Evolutionary conservation across 2,329 filamentous ascomycete genomes (phyloP).

Genomic region (Calycina marina): DNA sequence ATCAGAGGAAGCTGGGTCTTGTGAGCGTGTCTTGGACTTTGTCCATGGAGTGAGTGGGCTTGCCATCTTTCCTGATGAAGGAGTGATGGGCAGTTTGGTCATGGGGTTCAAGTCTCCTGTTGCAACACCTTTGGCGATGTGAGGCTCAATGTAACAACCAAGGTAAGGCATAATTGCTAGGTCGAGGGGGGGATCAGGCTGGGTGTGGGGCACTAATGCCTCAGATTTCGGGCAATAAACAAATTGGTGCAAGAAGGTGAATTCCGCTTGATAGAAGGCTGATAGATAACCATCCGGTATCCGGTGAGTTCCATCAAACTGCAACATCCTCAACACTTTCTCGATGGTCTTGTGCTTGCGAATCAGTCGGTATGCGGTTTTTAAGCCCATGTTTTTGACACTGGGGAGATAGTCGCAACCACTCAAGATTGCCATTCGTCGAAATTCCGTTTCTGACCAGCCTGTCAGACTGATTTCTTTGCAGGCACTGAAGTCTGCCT

Average conservation of each 20-base stretch:
- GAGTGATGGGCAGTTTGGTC: conserved; percentile 48
- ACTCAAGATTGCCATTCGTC: conserved; percentile 90
- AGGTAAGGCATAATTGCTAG: conserved; percentile 67
- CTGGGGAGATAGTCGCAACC: conserved; percentile 91
- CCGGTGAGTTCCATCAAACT: conserved; percentile 75
- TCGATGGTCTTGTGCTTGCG: conserved; percentile 84
- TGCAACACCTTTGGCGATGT: conserved; percentile 61
- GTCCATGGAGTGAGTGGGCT: conserved; percentile 9
- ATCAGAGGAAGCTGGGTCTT: conserved; percentile 25
- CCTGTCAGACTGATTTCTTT: conserved; percentile 79
- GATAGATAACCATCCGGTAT: conserved; percentile 72
- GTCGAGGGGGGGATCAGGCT: conserved; percentile 46
- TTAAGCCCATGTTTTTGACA: conserved; percentile 75
- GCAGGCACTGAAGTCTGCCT: conserved; percentile 76
- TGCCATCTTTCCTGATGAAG: conserved; percentile 13
- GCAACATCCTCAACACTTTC: conserved; percentile 63
- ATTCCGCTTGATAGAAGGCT: conserved; percentile 71
- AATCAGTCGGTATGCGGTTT: conserved; percentile 83
- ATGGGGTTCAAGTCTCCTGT: conserved; percentile 77
- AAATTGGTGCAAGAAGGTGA: conserved; percentile 87
- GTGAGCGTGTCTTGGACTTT: conserved; percentile 4
- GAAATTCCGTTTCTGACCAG: conserved; percentile 84
- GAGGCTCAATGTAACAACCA: conserved; percentile 54
- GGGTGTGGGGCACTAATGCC: conserved; percentile 61
- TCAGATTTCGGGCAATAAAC: conserved; percentile 71